A percentile compares a stretch with the other conserved stretches of the same genome.
Evolutionary conservation across 2,329 filamentous ascomycete species (phyloP).

Genomic region (Raffaelea ambrosiae): DNA sequence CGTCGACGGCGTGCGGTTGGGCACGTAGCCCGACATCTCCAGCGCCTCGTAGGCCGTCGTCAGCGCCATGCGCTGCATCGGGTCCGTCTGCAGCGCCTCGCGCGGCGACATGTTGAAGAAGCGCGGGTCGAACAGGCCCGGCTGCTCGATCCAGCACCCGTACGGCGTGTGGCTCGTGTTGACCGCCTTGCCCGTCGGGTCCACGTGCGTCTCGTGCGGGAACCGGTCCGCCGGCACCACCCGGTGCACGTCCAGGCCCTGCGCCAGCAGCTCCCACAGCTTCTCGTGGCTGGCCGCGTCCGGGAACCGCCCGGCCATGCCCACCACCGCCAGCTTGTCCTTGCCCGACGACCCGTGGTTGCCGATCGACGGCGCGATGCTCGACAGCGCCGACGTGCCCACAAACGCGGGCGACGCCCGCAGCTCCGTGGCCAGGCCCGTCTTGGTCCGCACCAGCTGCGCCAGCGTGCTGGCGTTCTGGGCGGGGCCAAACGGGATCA

Average conservation of each 20-base stretch:
- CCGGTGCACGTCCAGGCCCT: slow-evolving; percentile 66
- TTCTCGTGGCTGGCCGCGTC: slow-evolving; percentile 62
- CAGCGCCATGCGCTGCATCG: slow-evolving; percentile 69
- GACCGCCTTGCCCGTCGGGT: slow-evolving; percentile 62
- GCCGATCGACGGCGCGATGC: slow-evolving; percentile 27
- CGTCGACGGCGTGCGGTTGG: slow-evolving; percentile 64
- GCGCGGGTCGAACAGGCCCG: slow-evolving; percentile 69
- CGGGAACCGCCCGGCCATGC: slow-evolving; percentile 71
- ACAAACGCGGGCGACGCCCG: slow-evolving; percentile 25
- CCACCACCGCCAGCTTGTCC: slow-evolving; percentile 76
- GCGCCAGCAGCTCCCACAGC: slow-evolving; percentile 67
- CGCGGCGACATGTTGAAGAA: slow-evolving; percentile 83
- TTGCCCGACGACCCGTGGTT: slow-evolving; percentile 39
- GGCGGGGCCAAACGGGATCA: slow-evolving; percentile 42
- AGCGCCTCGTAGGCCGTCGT: slow-evolving; percentile 74
- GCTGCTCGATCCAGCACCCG: slow-evolving; percentile 67
- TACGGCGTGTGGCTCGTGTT: slow-evolving; percentile 72
- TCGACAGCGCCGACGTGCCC: slow-evolving; percentile 17
- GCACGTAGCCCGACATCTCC: slow-evolving; percentile 71
- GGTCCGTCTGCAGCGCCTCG: slow-evolving; percentile 69
- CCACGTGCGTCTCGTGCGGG: slow-evolving; percentile 61
- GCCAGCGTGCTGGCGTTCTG: slow-evolving; percentile 38
- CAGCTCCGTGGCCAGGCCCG: slow-evolving; percentile 32
- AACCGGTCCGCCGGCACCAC: slow-evolving; percentile 64
- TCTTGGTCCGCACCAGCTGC: slow-evolving; percentile 31